phyloP scores from a whole-genome alignment of 2,329 filamentous ascomycete species.

The Arthrocladium fulminans region DNA sequence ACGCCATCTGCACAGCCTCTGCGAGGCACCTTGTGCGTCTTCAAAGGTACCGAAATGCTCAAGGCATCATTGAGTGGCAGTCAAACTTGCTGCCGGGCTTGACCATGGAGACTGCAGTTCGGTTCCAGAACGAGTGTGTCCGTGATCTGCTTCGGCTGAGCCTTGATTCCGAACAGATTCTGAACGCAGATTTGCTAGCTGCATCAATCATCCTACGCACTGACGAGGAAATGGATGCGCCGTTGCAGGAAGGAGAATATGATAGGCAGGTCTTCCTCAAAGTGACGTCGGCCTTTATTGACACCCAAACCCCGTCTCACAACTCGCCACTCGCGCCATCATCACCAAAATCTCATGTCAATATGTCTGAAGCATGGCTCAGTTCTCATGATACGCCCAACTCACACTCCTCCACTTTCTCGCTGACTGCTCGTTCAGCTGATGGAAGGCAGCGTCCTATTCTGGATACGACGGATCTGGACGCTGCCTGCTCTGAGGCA shows the following conservation, averaged over 20 bases:
- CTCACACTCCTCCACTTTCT: no score
- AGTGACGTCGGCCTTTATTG: conserved; percentile 25
- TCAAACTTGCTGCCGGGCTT: conserved; percentile 25
- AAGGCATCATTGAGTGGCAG: conserved; percentile 8
- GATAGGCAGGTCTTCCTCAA: conserved; percentile 20
- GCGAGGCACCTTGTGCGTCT: conserved; percentile 31
- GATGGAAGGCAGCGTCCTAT: no score
- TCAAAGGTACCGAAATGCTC: conserved; percentile 14
- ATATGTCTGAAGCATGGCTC: no score
- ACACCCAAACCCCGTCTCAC: conserved; percentile 13
- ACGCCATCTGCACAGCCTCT: conserved; percentile 31
- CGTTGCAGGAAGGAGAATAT: conserved; percentile 14
- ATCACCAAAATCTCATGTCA: background rate
- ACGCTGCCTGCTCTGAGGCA: conserved; percentile 17
- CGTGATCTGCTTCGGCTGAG: conserved; percentile 32
- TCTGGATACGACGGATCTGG: no score
- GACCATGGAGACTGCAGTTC: conserved; percentile 29
- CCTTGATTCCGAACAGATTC: conserved; percentile 29
- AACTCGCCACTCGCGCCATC: background rate
- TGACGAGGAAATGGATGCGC: conserved; percentile 35
- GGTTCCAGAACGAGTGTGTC: conserved; percentile 36
- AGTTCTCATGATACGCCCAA: no score
- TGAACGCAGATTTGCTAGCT: conserved; percentile 32
- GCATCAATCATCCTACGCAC: conserved; percentile 32
- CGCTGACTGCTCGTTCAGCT: no score